Conservation (phyloP, 2,329 filamentous ascomycete species). For the Chaetomiaceae sp. region DNA sequence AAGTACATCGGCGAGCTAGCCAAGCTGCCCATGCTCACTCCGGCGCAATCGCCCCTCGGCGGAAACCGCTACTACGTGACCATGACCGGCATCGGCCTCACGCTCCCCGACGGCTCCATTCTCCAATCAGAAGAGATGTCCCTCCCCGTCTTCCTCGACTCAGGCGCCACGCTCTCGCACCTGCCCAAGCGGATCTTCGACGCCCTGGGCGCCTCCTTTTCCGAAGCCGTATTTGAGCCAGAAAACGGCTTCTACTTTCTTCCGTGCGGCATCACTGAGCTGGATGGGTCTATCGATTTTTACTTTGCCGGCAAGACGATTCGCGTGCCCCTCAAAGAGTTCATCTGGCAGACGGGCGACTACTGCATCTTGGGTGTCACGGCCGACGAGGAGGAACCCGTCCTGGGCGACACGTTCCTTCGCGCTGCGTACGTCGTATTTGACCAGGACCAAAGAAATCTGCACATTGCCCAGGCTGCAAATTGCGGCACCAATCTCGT, state of each 20-base stretch:
- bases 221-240: constrained; percentile 35
- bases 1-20: constrained; percentile 47
- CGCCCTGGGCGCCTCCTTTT: constrained; percentile 42
- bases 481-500: constrained; percentile 31
- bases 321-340: constrained; percentile 43
- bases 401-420: constrained; percentile 34
- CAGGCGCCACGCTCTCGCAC: constrained; percentile 47
- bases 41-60: constrained; percentile 18
- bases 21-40: constrained; percentile 40
- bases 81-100: constrained; percentile 28
- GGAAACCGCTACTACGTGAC: constrained; percentile 36
- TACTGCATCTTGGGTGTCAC: constrained; percentile 40
- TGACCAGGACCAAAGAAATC: constrained; percentile 31
- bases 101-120: constrained; percentile 21
- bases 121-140: constrained; percentile 23
- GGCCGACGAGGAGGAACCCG: constrained; percentile 23
- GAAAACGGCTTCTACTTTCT: constrained; percentile 42
- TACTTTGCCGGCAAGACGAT: constrained; percentile 41
- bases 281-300: constrained; percentile 44
- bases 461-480: constrained; percentile 32
- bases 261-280: constrained; percentile 37
- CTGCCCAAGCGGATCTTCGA: constrained; percentile 42
- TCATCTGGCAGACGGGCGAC: constrained; percentile 42
- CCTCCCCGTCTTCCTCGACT: constrained; percentile 41
- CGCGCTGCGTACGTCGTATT: constrained; percentile 33